phyloP scores from a whole-genome alignment of 805 yeast species.

The Nakazawaea ambrosiae region DNA sequence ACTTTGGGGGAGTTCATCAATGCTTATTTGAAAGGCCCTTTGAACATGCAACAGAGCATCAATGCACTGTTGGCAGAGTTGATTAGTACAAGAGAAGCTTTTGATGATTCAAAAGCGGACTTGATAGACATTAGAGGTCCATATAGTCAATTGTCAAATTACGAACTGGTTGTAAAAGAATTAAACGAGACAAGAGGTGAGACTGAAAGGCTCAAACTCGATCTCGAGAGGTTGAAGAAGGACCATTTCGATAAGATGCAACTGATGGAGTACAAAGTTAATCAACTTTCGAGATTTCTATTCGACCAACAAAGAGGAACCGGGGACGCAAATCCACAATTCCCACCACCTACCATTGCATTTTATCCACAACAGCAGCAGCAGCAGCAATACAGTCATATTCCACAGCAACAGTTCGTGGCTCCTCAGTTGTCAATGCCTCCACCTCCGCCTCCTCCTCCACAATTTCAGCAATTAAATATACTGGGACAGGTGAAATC shows the following conservation, averaged over 20 bases:
- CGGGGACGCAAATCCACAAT: too few species aligned
- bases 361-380: constrained; percentile 14
- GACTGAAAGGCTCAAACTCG: constrained; percentile 2
- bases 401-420: constrained; percentile 8
- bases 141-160: constrained; percentile 2
- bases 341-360: constrained; percentile 1
- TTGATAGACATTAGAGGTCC: constrained; percentile 1
- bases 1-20: constrained; percentile 4
- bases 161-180: constrained; percentile 2
- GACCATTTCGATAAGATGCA: constrained; percentile 4
- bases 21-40: constrained; percentile 1
- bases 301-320: not conserved
- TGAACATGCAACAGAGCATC: not conserved
- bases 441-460: constrained; percentile 3
- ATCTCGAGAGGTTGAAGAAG: not conserved
- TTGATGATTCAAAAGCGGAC: not conserved
- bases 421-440: constrained; percentile 12
- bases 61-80: not conserved
- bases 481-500: too few species aligned
- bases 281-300: constrained; percentile 6
- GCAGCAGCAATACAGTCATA: constrained; percentile 10
- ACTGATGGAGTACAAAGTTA: constrained; percentile 5
- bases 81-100: constrained; percentile 2
- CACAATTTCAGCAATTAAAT: constrained; percentile 2
- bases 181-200: constrained; percentile 1